phyloP scores from a whole-genome alignment of 73 alveolate species.

The Tetrahymena borealis region DNA sequence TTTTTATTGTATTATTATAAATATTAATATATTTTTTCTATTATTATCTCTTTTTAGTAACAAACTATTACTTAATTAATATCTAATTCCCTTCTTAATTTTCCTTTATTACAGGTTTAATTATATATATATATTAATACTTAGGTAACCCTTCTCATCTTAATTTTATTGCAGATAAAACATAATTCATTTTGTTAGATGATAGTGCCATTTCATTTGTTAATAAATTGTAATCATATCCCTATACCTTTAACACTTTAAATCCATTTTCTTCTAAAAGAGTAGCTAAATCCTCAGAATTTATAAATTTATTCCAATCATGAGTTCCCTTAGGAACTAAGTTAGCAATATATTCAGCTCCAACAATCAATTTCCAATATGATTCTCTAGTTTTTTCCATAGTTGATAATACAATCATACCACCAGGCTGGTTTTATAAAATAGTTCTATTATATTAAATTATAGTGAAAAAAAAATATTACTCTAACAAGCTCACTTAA shows the following conservation, averaged over 20 bases:
- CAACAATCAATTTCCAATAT: conserved; percentile 55
- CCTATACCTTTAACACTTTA: neutral
- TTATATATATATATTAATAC: too few species aligned
- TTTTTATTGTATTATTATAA: too few species aligned
- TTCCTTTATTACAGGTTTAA: neutral
- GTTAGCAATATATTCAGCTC: conserved; percentile 66
- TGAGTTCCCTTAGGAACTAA: conserved; percentile 80
- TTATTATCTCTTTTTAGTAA: too few species aligned
- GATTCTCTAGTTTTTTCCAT: conserved; percentile 71
- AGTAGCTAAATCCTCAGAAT: conserved; percentile 42
- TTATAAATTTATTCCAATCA: conserved; percentile 67
- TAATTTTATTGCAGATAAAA: neutral
- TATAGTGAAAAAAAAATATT: neutral
- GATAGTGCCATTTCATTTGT: neutral
- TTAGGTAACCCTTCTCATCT: neutral
- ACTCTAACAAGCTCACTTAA: conserved; percentile 44
- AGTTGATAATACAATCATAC: conserved; percentile 66
- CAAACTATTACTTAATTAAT: too few species aligned
- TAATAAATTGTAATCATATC: neutral
- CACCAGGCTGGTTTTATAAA: conserved; percentile 33
- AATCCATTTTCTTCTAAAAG: conserved; percentile 5
- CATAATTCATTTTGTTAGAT: neutral
- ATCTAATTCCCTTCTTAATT: too few species aligned
- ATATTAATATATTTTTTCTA: too few species aligned
- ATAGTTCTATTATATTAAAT: neutral